Percentiles rank a stretch among this genome's conserved stretches.
phyloP scores from a whole-genome alignment of 2,329 filamentous ascomycete species.

The Trichoderma asperellum region DNA sequence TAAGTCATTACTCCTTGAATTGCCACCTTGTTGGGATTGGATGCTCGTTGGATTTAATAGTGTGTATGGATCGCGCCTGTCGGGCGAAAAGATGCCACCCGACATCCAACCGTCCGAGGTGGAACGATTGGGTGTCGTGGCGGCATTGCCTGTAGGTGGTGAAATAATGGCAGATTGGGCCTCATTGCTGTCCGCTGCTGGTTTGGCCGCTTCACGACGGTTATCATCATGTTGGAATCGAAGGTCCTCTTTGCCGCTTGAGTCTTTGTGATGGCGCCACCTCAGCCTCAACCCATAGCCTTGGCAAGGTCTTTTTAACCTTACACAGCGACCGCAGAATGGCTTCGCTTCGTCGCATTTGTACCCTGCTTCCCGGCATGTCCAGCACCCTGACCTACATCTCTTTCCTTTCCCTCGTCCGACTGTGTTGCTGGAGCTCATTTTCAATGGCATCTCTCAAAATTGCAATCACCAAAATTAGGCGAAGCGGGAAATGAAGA shows the following conservation, averaged over 20 bases:
- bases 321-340: conserved; percentile 4
- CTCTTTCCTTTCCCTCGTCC: background rate
- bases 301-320: background rate
- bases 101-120: background rate
- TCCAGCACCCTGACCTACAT: conserved; percentile 3
- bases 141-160: background rate
- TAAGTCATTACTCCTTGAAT: background rate
- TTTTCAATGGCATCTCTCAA: background rate
- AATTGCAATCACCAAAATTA: background rate
- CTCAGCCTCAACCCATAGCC: background rate
- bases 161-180: background rate
- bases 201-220: background rate
- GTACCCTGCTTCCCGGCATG: conserved; percentile 4
- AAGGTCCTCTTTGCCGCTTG: background rate
- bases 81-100: background rate
- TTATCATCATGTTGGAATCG: background rate
- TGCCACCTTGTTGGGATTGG: background rate
- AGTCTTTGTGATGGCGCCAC: conserved; percentile 1
- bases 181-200: too few species aligned
- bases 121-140: background rate
- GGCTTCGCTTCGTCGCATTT: conserved; percentile 9
- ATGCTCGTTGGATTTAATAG: background rate
- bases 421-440: background rate
- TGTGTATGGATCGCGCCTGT: background rate
- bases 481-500: background rate